Base-by-base conservation (phyloP, 495 filamentous ascomycete genomes). In the Daldinia bambusicola region DNA sequence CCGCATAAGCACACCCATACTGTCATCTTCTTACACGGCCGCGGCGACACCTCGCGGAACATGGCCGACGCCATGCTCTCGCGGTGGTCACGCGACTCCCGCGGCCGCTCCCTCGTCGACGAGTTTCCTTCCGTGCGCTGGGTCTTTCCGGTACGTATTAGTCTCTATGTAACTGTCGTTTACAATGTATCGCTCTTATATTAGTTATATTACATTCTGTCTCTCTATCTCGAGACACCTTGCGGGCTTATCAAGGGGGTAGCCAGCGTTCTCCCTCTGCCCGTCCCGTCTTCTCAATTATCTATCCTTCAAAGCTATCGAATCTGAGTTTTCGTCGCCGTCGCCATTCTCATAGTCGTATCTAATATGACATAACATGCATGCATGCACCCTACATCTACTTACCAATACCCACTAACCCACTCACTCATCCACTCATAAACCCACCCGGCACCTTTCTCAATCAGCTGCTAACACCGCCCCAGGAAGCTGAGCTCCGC, bases 11-110 rank as follows among this genome's bases (percentile, higher is more conserved):
- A 89, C 73, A 86, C 83, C 7, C 80, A 86, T 65, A 89, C 86
- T 0, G 76, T 82, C 37, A 85, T 89, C 55, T 74, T 88, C 26
- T 80, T 88, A 16, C 86, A 88, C 72, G 88, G 87, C 20, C 82
- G 85, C 8, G 84, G 82, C 43, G 87, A 85, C 74, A 76, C 76
- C 30, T 85, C 84, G 6, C 63, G 75, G 16, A 84, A 87, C 70
- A 85, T 88, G 63, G 82, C 84, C 38, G 73, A 78, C 20, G 83
- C 87, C 10, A 72, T 87, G 31, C 76, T 85, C 13, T 60, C 56
- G 48, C 59, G 63, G 51, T 73, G 74, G 30, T 41, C 45, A 45
- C 50, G 77, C 65, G 66, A 66, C 13, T 75, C 71, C 10, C 61
- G 67, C 32, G 67, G 69, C 16, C 74, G 61, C 26, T 66, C 72